These are phyloP conservation scores for Cystobasidium pallidum DNA, from an alignment of 1,284 basidiomycete genomes.

Conservation along the genomic window DNA sequence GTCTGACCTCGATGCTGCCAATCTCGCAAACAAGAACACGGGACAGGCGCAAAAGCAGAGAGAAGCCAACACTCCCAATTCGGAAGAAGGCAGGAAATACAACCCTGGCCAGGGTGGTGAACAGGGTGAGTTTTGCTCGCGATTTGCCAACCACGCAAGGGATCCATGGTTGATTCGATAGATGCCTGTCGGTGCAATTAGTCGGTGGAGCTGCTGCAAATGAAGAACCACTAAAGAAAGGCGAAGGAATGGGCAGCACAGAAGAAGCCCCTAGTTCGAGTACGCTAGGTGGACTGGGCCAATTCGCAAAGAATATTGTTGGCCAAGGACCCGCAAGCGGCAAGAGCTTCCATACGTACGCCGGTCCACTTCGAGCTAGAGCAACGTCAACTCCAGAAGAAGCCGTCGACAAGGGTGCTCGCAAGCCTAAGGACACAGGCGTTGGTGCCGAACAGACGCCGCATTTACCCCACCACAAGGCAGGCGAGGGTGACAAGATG, in stretches of 20 bases:
- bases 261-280: conserved; percentile 21
- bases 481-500: conserved; percentile 42
- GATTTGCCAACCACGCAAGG: no score
- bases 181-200: no score
- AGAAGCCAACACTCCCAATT: conserved; percentile 4
- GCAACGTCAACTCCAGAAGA: conserved; percentile 13
- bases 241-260: conserved; percentile 35
- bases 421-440: conserved; percentile 32
- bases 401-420: conserved; percentile 42
- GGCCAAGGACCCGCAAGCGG: conserved; percentile 27
- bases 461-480: conserved; percentile 36
- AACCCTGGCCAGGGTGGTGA: conserved; percentile 40
- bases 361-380: conserved; percentile 3
- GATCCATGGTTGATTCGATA: no score
- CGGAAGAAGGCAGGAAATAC: conserved; percentile 19
- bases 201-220: conserved; percentile 29
- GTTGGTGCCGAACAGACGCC: conserved; percentile 29
- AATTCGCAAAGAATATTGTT: conserved; percentile 37
- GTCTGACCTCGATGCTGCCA: conserved; percentile 25
- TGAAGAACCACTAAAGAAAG: conserved; percentile 14
- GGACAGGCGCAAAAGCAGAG: conserved; percentile 21
- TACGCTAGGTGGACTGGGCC: conserved; percentile 24
- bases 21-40: conserved; percentile 21
- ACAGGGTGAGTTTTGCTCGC: conserved; percentile 5
- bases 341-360: conserved; percentile 36